Base-by-base conservation (phyloP, 2,329 filamentous ascomycete genomes). In the Ramularia collo-cygni region DNA sequence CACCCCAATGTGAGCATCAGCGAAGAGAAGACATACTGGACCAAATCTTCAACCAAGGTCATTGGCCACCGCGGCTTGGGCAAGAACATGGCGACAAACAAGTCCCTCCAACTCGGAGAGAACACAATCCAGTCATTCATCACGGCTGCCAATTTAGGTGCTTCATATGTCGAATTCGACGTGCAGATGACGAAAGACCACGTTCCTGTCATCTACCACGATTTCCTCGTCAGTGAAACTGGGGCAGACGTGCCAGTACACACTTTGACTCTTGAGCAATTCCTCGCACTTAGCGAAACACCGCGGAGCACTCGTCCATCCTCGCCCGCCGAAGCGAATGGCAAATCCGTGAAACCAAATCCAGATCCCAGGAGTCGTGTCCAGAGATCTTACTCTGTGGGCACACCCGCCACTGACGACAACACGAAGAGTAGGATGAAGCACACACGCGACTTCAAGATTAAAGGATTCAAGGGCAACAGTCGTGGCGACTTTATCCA, bases 141-240 rank as follows among this genome's bases (percentile, higher is more conserved):
- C 57, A 87, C 90, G 2, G 92, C 92, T 2, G 89, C 90, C 30
- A 96, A 95, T 52, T 66, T 98, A 37, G 92, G 92, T 7, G 92
- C 78, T 9, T 76, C 75, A 8, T 82, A 82, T 53, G 77, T 83
- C 26, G 79, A 83, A 53, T 77, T 78, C 56, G 92, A 98, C 60
- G 92, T 98, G 1, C 92, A 98, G 61, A 71, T 98, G 28, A 98
- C 92, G n/a, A 98, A 98, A 59, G 92, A 98, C 59, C 88, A 93
- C 55, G 88, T 98, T 1, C 92, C 92, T 0, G 90, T 98, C 50
- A 95, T 98, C 56, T 98, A 98, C 60, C 92, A 98, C 60, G 92
- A 98, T 63, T 98, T 98, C 58, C 72, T 96, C 10, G 92, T 98
- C 61, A 95, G 88, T 59, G 92, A 98, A 65, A 96, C 92, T 0